These are phyloP conservation scores for Talaromyces stipitatus DNA, from an alignment of 495 filamentous ascomycete species.

Conservation along the genomic window DNA sequence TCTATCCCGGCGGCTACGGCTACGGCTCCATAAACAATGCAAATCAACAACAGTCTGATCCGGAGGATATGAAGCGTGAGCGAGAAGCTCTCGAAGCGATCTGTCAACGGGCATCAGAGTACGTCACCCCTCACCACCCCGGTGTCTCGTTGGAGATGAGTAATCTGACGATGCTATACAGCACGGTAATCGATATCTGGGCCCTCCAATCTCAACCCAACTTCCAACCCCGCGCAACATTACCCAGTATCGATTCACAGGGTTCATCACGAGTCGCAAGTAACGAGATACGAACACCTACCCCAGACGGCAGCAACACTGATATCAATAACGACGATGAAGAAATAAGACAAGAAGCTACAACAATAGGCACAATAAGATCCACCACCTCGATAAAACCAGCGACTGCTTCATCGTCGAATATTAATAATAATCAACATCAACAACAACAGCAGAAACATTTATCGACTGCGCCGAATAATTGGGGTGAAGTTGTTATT, in stretches of 20 bases:
- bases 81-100: constrained; percentile 46
- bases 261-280: constrained; percentile 20
- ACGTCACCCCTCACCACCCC: constrained; percentile 13
- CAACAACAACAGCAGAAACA: not conserved
- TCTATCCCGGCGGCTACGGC: constrained; percentile 42
- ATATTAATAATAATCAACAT: constrained; percentile 11
- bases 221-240: constrained; percentile 38
- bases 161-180: constrained; percentile 6
- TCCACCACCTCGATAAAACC: not conserved
- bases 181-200: constrained; percentile 44
- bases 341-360: not conserved
- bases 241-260: constrained; percentile 25
- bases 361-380: constrained; percentile 3
- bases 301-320: constrained; percentile 5
- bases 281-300: constrained; percentile 4
- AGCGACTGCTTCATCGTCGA: not conserved
- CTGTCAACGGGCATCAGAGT: constrained; percentile 47
- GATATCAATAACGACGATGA: constrained; percentile 12
- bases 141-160: not conserved
- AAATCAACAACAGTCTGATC: constrained; percentile 39
- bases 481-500: constrained; percentile 42
- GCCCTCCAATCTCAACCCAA: constrained; percentile 42
- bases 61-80: constrained; percentile 41
- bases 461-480: constrained; percentile 25
- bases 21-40: constrained; percentile 35